Conservation (phyloP, 192 early-diverging fungal genomes). For the Obelidium mucronatum region DNA sequence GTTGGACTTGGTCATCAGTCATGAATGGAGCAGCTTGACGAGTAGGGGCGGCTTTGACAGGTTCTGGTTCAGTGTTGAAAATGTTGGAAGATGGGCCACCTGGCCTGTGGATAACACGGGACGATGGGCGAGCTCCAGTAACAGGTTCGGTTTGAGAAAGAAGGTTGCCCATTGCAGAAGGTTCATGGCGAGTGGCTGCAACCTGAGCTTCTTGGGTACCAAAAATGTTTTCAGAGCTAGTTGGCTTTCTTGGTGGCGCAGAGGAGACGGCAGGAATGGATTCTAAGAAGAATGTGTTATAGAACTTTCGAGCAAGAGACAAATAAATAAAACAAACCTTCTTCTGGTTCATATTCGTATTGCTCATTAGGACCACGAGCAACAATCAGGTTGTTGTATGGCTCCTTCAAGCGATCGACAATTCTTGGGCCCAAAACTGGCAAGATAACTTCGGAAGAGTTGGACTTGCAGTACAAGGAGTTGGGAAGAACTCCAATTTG, state of each 20-base stretch:
- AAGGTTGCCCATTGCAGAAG: constrained; percentile 11
- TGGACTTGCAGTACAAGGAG: constrained; percentile 60
- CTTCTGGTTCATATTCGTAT: neutral
- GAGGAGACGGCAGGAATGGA: neutral
- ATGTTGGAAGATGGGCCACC: constrained; percentile 48
- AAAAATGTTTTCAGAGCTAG: neutral
- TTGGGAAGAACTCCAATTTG: constrained; percentile 49
- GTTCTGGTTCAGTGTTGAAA: constrained; percentile 43
- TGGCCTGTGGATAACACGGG: constrained; percentile 41
- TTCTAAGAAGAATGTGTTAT: too few species aligned
- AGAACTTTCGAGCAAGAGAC: too few species aligned
- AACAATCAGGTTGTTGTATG: constrained; percentile 22
- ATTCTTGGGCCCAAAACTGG: constrained; percentile 53
- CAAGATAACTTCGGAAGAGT: constrained; percentile 49
- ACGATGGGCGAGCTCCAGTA: constrained; percentile 39
- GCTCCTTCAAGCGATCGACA: constrained; percentile 42
- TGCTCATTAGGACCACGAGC: neutral
- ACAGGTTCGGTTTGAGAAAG: neutral
- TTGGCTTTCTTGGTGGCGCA: neutral
- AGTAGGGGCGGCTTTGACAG: neutral
- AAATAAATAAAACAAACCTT: neutral
- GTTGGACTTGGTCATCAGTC: neutral
- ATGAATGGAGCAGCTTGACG: neutral
- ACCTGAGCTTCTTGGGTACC: neutral
- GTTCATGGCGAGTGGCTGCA: neutral